Conservation (phyloP, 495 filamentous ascomycete species). For the Hypoxylon lenormandii region DNA sequence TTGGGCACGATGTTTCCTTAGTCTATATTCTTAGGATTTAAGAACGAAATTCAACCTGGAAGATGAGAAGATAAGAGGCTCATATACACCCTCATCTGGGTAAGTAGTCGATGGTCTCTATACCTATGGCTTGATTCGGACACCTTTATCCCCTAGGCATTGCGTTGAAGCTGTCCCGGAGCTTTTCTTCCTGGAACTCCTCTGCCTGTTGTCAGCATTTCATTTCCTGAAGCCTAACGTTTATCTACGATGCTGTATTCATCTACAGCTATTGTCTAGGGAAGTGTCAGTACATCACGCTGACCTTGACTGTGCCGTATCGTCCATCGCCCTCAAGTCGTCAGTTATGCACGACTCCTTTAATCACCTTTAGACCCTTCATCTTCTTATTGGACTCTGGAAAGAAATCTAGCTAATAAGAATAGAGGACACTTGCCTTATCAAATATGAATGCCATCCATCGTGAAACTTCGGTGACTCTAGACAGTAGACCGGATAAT, state of each 20-base stretch:
- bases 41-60: not conserved
- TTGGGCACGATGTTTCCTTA: not conserved
- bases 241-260: not conserved
- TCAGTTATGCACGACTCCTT: no score
- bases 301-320: not conserved
- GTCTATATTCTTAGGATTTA: not conserved
- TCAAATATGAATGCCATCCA: not conserved
- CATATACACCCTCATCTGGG: not conserved
- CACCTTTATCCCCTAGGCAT: not conserved
- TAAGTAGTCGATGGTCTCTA: not conserved
- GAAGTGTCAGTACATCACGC: not conserved
- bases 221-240: no score
- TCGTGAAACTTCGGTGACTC: not conserved
- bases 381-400: no score
- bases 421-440: not conserved
- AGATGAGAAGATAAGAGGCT: not conserved
- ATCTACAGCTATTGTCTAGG: not conserved
- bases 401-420: not conserved
- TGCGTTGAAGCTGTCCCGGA: not conserved
- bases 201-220: not conserved
- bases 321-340: no score
- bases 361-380: no score
- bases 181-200: not conserved
- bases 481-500: not conserved
- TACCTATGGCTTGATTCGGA: not conserved